phyloP scores from a whole-genome alignment of 2,329 filamentous ascomycete species.

The Nannizziopsis barbatae region DNA sequence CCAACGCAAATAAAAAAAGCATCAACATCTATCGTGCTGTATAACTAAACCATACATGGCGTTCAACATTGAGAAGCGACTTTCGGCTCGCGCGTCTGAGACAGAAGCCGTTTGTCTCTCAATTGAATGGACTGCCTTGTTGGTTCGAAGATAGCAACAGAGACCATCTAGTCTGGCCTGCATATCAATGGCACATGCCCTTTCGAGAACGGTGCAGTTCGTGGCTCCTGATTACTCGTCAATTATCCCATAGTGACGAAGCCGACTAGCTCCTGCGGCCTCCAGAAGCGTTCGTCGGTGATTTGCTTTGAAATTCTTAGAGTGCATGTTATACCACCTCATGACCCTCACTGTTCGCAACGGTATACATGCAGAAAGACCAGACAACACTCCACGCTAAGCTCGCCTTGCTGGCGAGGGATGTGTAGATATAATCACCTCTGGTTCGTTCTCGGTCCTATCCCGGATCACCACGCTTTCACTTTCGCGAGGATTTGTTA shows the following conservation, averaged over 20 bases:
- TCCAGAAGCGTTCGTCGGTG: conserved; percentile 2
- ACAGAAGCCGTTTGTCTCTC: background rate
- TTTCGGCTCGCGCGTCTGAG: background rate
- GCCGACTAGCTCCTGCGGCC: too few relatives aligned
- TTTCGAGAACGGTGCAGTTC: background rate
- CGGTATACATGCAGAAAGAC: background rate
- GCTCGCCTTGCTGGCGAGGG: background rate
- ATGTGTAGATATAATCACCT: background rate
- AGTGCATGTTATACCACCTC: background rate
- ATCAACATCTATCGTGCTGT: background rate
- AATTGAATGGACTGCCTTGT: background rate
- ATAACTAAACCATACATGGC: background rate
- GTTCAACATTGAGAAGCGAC: background rate
- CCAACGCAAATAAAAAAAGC: background rate
- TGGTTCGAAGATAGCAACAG: background rate
- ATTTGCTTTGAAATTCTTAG: background rate
- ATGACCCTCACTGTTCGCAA: background rate
- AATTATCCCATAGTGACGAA: background rate
- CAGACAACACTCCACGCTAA: background rate
- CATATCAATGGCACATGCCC: conserved; percentile 1
- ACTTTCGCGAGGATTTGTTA: background rate
- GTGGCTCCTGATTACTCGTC: conserved; percentile 8
- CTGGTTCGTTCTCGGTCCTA: background rate
- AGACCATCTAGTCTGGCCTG: conserved; percentile 1
- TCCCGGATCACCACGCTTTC: conserved; percentile 6